Conservation (phyloP, 2,329 filamentous ascomycete species). For the Zalaria sp. region DNA sequence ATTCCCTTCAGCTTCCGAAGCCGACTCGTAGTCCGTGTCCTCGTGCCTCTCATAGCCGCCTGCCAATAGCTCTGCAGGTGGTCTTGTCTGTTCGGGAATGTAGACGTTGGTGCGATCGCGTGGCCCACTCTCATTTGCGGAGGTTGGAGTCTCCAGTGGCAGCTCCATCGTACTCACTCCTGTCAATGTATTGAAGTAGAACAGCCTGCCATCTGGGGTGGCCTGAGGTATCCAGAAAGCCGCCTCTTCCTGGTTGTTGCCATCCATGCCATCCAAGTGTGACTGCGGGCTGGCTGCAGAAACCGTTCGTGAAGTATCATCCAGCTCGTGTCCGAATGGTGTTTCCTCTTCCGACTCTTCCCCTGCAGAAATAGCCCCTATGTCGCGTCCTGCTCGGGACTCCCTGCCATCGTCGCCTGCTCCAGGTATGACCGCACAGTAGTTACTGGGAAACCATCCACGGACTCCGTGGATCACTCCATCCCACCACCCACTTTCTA, state of each 20-base stretch:
- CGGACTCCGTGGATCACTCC: conserved; percentile 92
- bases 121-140: conserved; percentile 68
- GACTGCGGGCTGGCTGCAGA: conserved; percentile 1
- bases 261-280: conserved; percentile 48
- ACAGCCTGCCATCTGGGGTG: conserved; percentile 80
- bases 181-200: conserved; percentile 97
- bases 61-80: conserved; percentile 83
- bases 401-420: conserved; percentile 44
- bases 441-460: conserved; percentile 99
- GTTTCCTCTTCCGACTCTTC: conserved; percentile 51
- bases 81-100: conserved; percentile 78
- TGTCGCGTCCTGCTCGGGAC: conserved; percentile 37
- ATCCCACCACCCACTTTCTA: conserved; percentile 99
- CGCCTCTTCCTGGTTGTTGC: conserved; percentile 62
- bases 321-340: conserved; percentile 38
- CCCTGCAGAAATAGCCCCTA: conserved; percentile 1
- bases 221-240: conserved; percentile 99
- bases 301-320: conserved; percentile 25
- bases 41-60: conserved; percentile 70
- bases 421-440: conserved; percentile 68
- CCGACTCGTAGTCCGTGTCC: conserved; percentile 86
- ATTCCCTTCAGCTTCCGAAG: conserved; percentile 65
- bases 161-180: conserved; percentile 90
- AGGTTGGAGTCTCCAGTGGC: conserved; percentile 78
- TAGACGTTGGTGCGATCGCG: conserved; percentile 77